Evolutionary conservation across 257 asterid species (phyloP), one percentile per base, ranked within the genome.

Genomic region (Rauvolfia tetraphylla): DNA sequence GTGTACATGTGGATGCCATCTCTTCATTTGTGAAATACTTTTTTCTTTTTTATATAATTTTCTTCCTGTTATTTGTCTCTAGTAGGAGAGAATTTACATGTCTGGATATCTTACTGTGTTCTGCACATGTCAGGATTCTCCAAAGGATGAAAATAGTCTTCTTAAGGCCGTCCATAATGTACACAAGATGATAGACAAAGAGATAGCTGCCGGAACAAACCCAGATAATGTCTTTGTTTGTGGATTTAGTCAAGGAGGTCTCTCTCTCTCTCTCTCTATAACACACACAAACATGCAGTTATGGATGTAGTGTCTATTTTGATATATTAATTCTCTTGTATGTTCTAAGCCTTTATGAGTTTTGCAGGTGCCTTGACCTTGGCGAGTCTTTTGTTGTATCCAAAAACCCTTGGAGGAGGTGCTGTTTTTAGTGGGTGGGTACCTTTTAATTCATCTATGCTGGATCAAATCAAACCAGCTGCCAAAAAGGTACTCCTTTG

Each of bases 221-320:
- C 97, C 97, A 66, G 85, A 83, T 29, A 90, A 92, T 77, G 83
- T 95, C 33, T 95, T 93, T 74, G 36, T 93, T 62, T 93, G 99
- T 71, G 99, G 99, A 71, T 95, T 93, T 85, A 95, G 99, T 85
- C 99, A 91, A 87, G 98, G 99, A 89, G 99, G 97, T 92, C 73
- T 49, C 77, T 76, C 74, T 76, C 68, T 39, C 68, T 62, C 72
- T 77, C 81, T 73, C 48, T 49, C 77, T 15, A 75, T 27, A 41
- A 69, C 56, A 33, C 77, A 10, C 75, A 22, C 23, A 15, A 23
- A 15, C 53, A 49, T 71, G 33, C 68, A 56, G 33, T 22, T 78
- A 41, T 33, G 18, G 49, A 48, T 63, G 72, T 31, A 12, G 34
- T 33, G n/a, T 58, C 61, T 56, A 59, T 34, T 20, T 68, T 78